Base-by-base conservation (phyloP, 139 green algal genomes). In the Chlorella sp. region DNA sequence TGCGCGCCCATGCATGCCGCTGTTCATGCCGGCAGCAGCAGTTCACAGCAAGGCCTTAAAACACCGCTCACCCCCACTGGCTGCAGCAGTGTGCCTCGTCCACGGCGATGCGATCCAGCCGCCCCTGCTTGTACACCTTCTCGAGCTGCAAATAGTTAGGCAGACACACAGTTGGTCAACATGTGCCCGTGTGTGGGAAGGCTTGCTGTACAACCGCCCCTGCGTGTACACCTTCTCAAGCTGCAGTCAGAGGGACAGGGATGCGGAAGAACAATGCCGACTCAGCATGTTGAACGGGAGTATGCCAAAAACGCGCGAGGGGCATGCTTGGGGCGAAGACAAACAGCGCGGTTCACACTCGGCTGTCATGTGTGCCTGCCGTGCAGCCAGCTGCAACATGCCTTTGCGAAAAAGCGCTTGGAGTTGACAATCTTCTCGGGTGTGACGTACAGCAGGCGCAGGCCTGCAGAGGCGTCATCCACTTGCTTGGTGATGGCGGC, bases 41-140 rank as follows among this genome's bases (percentile, higher is more conserved):
- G n/a, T n/a, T n/a, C n/a, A n/a, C n/a, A n/a, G n/a, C n/a, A n/a
- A n/a, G n/a, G n/a, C n/a, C n/a, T n/a, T n/a, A n/a, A n/a, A n/a
- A n/a, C n/a, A n/a, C 41, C 64, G 11, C 64, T 26, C 64, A 38
- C 67, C 34, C 67, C 67, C 67, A 76, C 70, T 73, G 41, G 65
- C 54, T 75, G 36, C 93, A 89, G 80, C 94, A 96, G 83, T 96
- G 94, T 11, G 92, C 94, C 90, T 99, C 97, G 87, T 99, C 97
- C 6, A 99, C 89, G 9, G 96, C 94, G 28, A 97, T 89, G 22
- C 94, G 83, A 14, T 86, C 85, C 75, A 98, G 89, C 36, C 90
- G 78, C 22, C 88, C 87, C 38, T 82, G 65, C 62, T 87, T 89
- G 85, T 94, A 73, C 87, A 96, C 87, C 48, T 84, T 81, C 43